A percentile compares a stretch with the other conserved stretches of the same genome.
Conservation (phyloP, 768 basidiomycete species). For the Suillus clintonianus region DNA sequence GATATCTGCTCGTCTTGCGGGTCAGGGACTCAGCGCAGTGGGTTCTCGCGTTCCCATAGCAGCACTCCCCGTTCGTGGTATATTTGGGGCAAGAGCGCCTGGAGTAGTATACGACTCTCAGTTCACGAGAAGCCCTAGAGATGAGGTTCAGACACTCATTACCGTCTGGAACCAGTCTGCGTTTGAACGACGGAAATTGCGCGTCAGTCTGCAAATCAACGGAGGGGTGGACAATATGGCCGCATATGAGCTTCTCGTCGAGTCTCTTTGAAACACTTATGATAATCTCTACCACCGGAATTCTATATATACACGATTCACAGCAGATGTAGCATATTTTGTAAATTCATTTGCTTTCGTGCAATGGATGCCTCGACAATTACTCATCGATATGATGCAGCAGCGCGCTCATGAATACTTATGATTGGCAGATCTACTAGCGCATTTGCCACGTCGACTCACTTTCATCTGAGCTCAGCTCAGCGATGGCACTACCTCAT, state of each 20-base stretch:
- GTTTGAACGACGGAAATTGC: conserved; percentile 32
- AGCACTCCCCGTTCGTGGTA: conserved; percentile 13
- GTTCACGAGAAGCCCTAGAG: conserved; percentile 17
- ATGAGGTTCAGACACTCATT: conserved; percentile 28
- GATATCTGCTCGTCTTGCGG: conserved; percentile 27
- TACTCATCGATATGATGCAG: background rate
- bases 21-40: conserved; percentile 22
- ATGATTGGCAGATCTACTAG: background rate
- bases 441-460: background rate
- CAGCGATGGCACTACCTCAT: background rate
- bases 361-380: background rate
- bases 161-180: conserved; percentile 34
- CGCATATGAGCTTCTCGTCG: conserved; percentile 21
- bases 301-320: background rate
- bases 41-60: conserved; percentile 21
- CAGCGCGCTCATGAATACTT: background rate
- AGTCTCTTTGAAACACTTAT: conserved; percentile 23
- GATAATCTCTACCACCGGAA: background rate
- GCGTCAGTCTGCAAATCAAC: conserved; percentile 17
- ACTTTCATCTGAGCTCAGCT: background rate
- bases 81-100: conserved; percentile 14
- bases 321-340: background rate
- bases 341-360: background rate
- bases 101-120: conserved; percentile 21
- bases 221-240: conserved; percentile 6